A percentile compares a stretch with the other conserved stretches of the same genome.
Evolutionary conservation across 1,139 yeast genomes (phyloP).

Genomic region (Magnusiomyces fungicola): DNA sequence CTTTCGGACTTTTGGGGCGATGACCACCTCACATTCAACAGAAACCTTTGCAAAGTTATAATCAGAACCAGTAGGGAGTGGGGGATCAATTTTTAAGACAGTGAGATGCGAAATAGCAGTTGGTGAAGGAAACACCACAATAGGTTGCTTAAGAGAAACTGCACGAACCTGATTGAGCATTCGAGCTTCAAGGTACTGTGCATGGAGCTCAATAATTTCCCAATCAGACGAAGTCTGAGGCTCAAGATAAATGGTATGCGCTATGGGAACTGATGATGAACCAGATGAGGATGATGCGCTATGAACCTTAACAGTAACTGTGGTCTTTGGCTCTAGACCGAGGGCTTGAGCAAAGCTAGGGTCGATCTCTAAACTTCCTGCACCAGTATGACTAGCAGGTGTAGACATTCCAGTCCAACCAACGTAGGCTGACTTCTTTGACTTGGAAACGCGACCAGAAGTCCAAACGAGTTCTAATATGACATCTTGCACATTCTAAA

Average conservation of each 20-base stretch:
- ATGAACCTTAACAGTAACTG: constrained; percentile 32
- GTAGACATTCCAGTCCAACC: constrained; percentile 57
- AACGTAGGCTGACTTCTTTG: constrained; percentile 38
- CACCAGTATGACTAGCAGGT: constrained; percentile 33
- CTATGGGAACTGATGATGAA: constrained; percentile 31
- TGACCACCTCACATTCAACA: constrained; percentile 70
- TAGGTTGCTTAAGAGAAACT: constrained; percentile 50
- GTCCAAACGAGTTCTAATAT: constrained; percentile 43
- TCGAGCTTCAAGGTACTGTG: constrained; percentile 65
- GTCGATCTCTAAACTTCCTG: constrained; percentile 43
- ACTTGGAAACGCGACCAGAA: constrained; percentile 27
- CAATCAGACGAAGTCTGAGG: constrained; percentile 77
- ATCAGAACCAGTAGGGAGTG: constrained; percentile 18
- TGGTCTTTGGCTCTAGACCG: constrained; percentile 40
- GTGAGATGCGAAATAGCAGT: constrained; percentile 57
- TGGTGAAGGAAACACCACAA: constrained; percentile 67
- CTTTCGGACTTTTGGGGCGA: constrained; percentile 66
- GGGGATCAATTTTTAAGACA: constrained; percentile 56
- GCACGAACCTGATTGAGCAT: constrained; percentile 77
- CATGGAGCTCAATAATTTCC: constrained; percentile 85
- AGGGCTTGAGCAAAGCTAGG: constrained; percentile 44
- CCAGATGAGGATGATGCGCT: constrained; percentile 32
- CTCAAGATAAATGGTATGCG: constrained; percentile 63
- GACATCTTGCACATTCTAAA: constrained; percentile 46
- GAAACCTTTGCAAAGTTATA: constrained; percentile 49